Evolutionary conservation across 805 yeast species (phyloP).

Genomic region (Debaryomyces prosopidis): DNA sequence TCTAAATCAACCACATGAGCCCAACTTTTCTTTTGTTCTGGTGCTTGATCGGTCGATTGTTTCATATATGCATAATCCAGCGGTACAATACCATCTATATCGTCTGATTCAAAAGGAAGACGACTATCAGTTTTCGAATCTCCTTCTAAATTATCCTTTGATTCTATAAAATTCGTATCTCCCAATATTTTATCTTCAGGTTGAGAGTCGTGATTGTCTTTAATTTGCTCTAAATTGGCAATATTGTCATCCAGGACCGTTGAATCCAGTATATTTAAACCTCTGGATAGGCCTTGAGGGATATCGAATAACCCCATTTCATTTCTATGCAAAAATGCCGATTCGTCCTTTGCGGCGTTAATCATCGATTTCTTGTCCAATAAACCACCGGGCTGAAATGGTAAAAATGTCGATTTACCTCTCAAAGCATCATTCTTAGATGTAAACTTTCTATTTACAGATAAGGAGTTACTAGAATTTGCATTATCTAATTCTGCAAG

Average conservation of each 20-base stretch:
- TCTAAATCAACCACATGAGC: constrained; percentile 92
- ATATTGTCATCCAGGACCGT: constrained; percentile 9
- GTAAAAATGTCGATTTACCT: constrained; percentile 75
- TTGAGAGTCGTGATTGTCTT: constrained; percentile 12
- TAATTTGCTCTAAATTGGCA: constrained; percentile 12
- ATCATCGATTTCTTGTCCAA: constrained; percentile 19
- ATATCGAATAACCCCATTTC: constrained; percentile 70
- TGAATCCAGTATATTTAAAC: constrained; percentile 43
- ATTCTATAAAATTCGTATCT: constrained; percentile 1
- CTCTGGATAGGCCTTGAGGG: constrained; percentile 82
- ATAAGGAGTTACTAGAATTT: constrained; percentile 68
- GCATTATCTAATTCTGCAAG: constrained; percentile 50
- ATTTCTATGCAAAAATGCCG: constrained; percentile 60
- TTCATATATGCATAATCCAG: constrained; percentile 29
- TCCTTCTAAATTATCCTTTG: not conserved
- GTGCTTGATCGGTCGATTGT: constrained; percentile 21
- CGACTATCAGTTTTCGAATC: not conserved
- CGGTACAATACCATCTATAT: constrained; percentile 46
- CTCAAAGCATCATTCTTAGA: constrained; percentile 59
- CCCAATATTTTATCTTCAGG: constrained; percentile 10
- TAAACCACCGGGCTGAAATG: constrained; percentile 91
- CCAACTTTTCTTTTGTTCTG: constrained; percentile 63
- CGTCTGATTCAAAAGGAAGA: constrained; percentile 38
- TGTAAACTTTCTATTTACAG: constrained; percentile 67
- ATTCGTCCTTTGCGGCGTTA: constrained; percentile 27